phyloP scores from a whole-genome alignment of 345 rosid species.

The Hibiscus syriacus region DNA sequence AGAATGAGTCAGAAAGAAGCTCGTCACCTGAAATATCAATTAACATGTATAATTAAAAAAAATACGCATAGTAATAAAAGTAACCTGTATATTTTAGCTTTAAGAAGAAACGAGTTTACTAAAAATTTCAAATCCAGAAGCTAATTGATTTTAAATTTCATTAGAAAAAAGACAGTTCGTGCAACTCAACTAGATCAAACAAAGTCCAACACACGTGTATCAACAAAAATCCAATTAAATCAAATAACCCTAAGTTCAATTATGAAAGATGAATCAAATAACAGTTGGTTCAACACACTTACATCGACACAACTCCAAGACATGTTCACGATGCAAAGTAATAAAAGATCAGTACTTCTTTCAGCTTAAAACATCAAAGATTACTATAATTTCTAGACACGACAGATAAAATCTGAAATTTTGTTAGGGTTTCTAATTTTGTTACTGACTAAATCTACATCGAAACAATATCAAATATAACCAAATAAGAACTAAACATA shows the following conservation, averaged over 20 bases:
- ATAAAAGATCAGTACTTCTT: neutral
- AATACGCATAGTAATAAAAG: neutral
- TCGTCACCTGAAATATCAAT: slow-evolving; percentile 54
- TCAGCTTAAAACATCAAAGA: neutral
- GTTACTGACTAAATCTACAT: neutral
- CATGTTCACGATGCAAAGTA: neutral
- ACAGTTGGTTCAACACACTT: too few relatives aligned
- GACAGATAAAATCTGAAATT: neutral
- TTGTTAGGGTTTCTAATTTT: neutral
- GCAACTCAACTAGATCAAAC: neutral
- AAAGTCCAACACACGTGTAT: neutral
- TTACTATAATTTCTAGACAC: neutral
- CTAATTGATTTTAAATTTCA: neutral
- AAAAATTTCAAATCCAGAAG: neutral
- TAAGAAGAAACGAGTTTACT: too few relatives aligned
- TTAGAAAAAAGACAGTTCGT: neutral
- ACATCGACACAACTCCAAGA: neutral
- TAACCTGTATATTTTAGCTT: neutral
- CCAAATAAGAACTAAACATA: neutral
- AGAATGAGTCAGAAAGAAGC: slow-evolving; percentile 92
- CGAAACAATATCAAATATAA: neutral
- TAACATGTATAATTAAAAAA: neutral
- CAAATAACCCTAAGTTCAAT: too few relatives aligned
- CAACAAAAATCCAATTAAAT: slow-evolving; percentile 4
- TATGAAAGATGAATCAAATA: too few relatives aligned